phyloP scores from a whole-genome alignment of 345 rosid species.

The Ricinus communis region DNA sequence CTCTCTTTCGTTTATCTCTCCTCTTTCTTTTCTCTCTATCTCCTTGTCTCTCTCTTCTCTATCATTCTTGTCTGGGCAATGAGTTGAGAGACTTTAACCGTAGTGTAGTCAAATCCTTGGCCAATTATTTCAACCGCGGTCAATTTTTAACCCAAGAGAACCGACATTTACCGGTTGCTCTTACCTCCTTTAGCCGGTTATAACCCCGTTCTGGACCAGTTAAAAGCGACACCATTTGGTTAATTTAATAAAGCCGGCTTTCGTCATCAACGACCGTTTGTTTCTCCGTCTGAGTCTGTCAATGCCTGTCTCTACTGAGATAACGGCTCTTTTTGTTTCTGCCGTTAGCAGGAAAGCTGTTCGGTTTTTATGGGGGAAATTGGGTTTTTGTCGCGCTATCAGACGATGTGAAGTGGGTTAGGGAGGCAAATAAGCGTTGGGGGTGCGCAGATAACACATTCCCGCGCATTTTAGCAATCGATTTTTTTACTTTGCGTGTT shows the following conservation, averaged over 20 bases:
- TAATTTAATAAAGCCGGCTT: slow-evolving; percentile 43
- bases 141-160: slow-evolving; percentile 64
- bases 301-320: slow-evolving; percentile 13
- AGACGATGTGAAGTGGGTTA: slow-evolving; percentile 32
- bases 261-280: slow-evolving; percentile 43
- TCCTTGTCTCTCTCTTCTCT: slow-evolving; percentile 26
- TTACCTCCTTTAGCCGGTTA: slow-evolving; percentile 32
- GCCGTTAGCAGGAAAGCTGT: slow-evolving; percentile 53
- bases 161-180: slow-evolving; percentile 52
- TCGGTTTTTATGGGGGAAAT: slow-evolving; percentile 57
- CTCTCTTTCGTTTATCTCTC: slow-evolving; percentile 16
- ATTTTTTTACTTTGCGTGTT: neutral
- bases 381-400: slow-evolving; percentile 67
- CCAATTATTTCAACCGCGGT: slow-evolving; percentile 80
- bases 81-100: slow-evolving; percentile 47
- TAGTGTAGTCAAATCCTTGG: slow-evolving; percentile 52
- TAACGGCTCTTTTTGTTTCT: slow-evolving; percentile 49
- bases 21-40: slow-evolving; percentile 34
- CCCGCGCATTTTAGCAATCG: slow-evolving; percentile 12
- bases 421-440: neutral
- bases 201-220: slow-evolving; percentile 27
- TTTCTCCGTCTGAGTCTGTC: neutral
- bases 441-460: slow-evolving; percentile 9
- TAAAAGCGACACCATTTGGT: slow-evolving; percentile 25
- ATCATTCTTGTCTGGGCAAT: slow-evolving; percentile 27